phyloP scores from a whole-genome alignment of 1,284 basidiomycete genomes.

The Cerrena zonata region DNA sequence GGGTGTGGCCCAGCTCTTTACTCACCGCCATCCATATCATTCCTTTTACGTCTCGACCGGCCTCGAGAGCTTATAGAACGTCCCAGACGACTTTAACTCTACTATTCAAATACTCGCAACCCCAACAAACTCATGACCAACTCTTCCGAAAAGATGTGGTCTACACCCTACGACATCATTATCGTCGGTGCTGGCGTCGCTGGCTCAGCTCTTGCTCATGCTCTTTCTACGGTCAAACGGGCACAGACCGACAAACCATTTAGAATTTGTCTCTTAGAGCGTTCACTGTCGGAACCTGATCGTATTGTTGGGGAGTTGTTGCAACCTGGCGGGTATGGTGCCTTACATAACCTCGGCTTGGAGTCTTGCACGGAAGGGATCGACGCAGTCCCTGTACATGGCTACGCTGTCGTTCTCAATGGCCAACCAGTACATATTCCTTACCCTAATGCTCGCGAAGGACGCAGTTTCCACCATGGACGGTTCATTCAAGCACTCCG shows the following conservation, averaged over 20 bases:
- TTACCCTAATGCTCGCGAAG: constrained; percentile 70
- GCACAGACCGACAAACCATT: constrained; percentile 41
- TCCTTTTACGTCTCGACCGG: neutral
- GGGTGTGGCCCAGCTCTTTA: neutral
- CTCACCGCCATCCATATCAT: neutral
- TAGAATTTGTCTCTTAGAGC: constrained; percentile 78
- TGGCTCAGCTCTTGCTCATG: constrained; percentile 72
- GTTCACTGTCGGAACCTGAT: constrained; percentile 88
- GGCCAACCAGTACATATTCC: constrained; percentile 77
- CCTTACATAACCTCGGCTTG: constrained; percentile 76
- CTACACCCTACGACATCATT: constrained; percentile 59
- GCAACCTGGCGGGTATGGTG: constrained; percentile 86
- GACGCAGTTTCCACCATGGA: constrained; percentile 93
- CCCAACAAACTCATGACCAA: constrained; percentile 5
- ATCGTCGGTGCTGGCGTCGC: constrained; percentile 89
- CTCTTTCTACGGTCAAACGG: constrained; percentile 49
- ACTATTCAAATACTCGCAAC: neutral
- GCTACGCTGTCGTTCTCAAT: constrained; percentile 81
- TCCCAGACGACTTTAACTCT: neutral
- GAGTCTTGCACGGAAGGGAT: constrained; percentile 76
- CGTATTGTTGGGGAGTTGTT: constrained; percentile 96
- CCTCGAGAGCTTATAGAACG: neutral
- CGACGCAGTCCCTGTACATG: constrained; percentile 79
- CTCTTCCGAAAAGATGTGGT: constrained; percentile 9
- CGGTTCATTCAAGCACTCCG: constrained; percentile 81